phyloP scores from a whole-genome alignment of 139 green algal species.

The Monoraphidium neglectum region DNA sequence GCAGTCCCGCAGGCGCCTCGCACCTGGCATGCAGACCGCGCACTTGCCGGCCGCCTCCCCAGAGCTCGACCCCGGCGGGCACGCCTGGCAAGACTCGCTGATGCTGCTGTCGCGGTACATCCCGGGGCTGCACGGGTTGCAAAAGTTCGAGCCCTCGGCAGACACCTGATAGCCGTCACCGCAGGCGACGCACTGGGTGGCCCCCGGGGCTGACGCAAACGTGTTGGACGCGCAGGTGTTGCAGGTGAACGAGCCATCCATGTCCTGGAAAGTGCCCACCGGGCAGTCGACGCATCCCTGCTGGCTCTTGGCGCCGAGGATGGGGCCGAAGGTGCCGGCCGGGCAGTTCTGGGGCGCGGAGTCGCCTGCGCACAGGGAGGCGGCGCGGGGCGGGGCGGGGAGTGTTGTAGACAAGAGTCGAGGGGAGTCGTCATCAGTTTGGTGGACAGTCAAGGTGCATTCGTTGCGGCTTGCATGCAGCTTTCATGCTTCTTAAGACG shows the following conservation, averaged over 20 bases:
- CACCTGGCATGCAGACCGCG: not conserved
- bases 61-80: conserved; percentile 21
- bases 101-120: conserved; percentile 15
- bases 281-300: conserved; percentile 27
- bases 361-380: no score
- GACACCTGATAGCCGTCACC: conserved; percentile 31
- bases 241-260: conserved; percentile 30
- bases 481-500: no score
- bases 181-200: conserved; percentile 20
- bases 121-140: conserved; percentile 25
- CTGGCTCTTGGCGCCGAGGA: conserved; percentile 14
- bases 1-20: no score
- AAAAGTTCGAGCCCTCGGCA: conserved; percentile 12
- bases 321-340: conserved; percentile 20
- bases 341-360: conserved; percentile 18
- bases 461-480: no score
- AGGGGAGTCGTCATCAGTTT: no score
- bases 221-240: conserved; percentile 23
- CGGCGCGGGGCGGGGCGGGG: no score
- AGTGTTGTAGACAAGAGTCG: no score
- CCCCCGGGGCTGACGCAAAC: conserved; percentile 13
- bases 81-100: conserved; percentile 20
- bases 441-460: no score
- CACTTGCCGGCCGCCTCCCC: not conserved
- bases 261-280: conserved; percentile 22